Evolutionary conservation across 495 filamentous ascomycete species (phyloP).

Genomic region (Sporormia fimetaria): DNA sequence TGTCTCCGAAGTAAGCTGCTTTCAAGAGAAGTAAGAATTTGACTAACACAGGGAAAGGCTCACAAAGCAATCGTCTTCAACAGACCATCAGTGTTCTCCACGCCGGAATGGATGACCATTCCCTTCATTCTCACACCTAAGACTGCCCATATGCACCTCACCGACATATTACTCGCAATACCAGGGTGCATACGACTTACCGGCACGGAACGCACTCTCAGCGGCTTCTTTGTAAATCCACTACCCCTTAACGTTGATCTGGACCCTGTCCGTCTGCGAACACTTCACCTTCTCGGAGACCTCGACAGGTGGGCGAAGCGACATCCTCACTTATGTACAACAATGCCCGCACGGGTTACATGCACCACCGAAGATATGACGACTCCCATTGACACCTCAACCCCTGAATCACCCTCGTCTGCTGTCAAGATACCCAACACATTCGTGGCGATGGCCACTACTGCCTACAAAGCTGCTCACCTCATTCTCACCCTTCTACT

Average conservation of each 20-base stretch:
- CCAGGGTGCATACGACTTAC: slow-evolving; percentile 8
- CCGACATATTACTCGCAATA: slow-evolving; percentile 14
- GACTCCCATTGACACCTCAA: not conserved
- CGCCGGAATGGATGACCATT: slow-evolving; percentile 14
- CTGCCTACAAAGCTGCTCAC: slow-evolving; percentile 9
- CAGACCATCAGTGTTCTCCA: slow-evolving; percentile 10
- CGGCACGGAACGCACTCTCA: slow-evolving; percentile 1
- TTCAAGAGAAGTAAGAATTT: not conserved
- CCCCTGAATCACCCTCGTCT: not conserved
- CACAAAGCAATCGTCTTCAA: slow-evolving; percentile 15
- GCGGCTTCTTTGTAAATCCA: slow-evolving; percentile 3
- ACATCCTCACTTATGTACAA: slow-evolving; percentile 5
- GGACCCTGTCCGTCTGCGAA: slow-evolving; percentile 1
- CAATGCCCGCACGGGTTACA: too few relatives aligned
- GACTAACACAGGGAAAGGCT: not conserved
- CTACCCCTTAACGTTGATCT: slow-evolving; percentile 5
- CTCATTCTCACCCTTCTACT: slow-evolving; percentile 10
- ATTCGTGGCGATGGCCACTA: slow-evolving; percentile 9
- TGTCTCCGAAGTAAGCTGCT: slow-evolving; percentile 11
- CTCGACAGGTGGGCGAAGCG: slow-evolving; percentile 5
- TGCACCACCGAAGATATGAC: slow-evolving; percentile 4
- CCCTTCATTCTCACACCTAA: slow-evolving; percentile 5
- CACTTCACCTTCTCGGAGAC: slow-evolving; percentile 2
- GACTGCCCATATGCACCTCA: slow-evolving; percentile 12
- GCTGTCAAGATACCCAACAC: slow-evolving; percentile 6